Evolutionary conservation across 768 basidiomycete genomes (phyloP).

Genomic region (Ramaria rubella): DNA sequence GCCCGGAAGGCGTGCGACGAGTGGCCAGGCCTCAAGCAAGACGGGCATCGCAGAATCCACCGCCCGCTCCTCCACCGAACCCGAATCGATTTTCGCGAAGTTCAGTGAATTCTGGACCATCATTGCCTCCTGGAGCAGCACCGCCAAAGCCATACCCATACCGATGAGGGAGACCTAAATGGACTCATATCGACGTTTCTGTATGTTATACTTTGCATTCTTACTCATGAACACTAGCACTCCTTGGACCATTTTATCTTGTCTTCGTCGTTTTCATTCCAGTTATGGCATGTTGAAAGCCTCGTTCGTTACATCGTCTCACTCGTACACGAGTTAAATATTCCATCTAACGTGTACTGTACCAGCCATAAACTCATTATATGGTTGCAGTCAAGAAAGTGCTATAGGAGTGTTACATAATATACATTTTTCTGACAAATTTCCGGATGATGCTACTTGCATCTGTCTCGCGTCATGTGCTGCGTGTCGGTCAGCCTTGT

Average conservation of each 20-base stretch:
- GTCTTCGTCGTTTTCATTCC: background rate
- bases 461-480: background rate
- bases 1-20: conserved; percentile 69
- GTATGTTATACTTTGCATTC: conserved; percentile 1
- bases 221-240: background rate
- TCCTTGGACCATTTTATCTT: conserved; percentile 6
- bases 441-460: background rate
- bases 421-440: background rate
- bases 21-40: conserved; percentile 58
- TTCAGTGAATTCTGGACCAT: conserved; percentile 31
- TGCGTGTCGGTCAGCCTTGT: background rate
- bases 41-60: conserved; percentile 50
- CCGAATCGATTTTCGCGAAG: conserved; percentile 55
- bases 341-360: too few species aligned
- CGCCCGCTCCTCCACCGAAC: conserved; percentile 54
- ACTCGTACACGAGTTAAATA: too few species aligned
- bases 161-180: background rate
- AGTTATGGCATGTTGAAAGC: background rate
- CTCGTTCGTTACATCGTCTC: background rate
- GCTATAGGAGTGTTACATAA: background rate
- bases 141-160: conserved; percentile 40
- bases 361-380: too few species aligned
- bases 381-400: too few species aligned
- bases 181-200: background rate
- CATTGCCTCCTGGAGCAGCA: conserved; percentile 71